Percentiles rank a stretch among this genome's conserved stretches.
These are phyloP conservation scores for Epicoccum nigrum DNA, from an alignment of 2,329 filamentous ascomycete species.

Conservation along the genomic window DNA sequence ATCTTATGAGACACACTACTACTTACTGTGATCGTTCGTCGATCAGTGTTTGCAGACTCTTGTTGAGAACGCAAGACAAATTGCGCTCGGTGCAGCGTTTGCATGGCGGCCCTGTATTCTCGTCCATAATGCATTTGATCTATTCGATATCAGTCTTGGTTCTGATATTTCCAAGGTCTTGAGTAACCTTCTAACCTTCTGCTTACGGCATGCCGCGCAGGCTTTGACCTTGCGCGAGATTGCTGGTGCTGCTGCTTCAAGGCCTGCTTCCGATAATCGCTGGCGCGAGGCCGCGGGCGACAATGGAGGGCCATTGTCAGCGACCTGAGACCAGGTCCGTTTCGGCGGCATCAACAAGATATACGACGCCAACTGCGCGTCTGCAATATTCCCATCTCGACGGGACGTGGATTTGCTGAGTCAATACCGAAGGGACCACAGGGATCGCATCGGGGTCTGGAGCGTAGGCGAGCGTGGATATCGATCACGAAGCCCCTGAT, in stretches of 20 bases:
- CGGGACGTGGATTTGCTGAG: constrained; percentile 2
- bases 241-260: constrained; percentile 22
- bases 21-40: constrained; percentile 51
- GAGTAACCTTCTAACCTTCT: constrained; percentile 47
- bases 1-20: too few species aligned
- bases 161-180: neutral
- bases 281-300: constrained; percentile 19
- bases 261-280: constrained; percentile 16
- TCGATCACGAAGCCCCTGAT: constrained; percentile 1
- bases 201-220: constrained; percentile 60
- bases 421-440: constrained; percentile 12
- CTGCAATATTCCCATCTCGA: constrained; percentile 9
- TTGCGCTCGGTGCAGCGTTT: constrained; percentile 58
- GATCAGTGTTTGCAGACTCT: constrained; percentile 57
- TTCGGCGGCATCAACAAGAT: constrained; percentile 29
- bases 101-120: constrained; percentile 54
- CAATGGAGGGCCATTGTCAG: constrained; percentile 20
- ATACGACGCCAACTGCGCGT: neutral
- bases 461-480: constrained; percentile 5
- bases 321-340: constrained; percentile 32
- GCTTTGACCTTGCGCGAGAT: constrained; percentile 49
- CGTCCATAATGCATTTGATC: constrained; percentile 61
- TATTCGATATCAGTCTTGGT: constrained; percentile 5
- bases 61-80: constrained; percentile 59
- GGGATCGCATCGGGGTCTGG: neutral